These are phyloP conservation scores for Alternaria novae-zelandiae DNA, from an alignment of 2,329 filamentous ascomycete species.

Conservation along the genomic window DNA sequence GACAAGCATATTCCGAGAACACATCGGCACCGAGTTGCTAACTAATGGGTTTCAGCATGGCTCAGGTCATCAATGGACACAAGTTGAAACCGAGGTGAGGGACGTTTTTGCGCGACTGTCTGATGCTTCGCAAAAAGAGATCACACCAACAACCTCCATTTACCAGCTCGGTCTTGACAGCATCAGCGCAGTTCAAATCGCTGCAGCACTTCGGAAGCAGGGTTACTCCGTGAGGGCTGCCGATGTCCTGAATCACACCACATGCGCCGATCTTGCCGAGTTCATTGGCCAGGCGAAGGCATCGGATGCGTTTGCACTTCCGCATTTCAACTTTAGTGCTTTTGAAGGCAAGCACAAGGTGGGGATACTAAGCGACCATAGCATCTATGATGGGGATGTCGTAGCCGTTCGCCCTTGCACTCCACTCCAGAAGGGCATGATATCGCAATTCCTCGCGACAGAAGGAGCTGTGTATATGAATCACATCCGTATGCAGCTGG, in stretches of 20 bases:
- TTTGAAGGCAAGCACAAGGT: constrained; percentile 57
- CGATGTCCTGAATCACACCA: constrained; percentile 71
- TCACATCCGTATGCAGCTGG: constrained; percentile 64
- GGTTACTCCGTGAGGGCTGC: constrained; percentile 68
- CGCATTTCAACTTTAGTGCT: constrained; percentile 54
- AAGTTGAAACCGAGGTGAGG: constrained; percentile 61
- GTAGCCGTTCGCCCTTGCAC: constrained; percentile 78
- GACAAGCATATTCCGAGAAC: constrained; percentile 34
- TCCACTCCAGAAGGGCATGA: constrained; percentile 77
- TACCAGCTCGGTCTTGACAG: constrained; percentile 91
- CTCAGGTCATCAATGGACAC: constrained; percentile 53
- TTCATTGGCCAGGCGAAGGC: constrained; percentile 14
- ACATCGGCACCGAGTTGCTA: constrained; percentile 4
- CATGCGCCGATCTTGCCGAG: constrained; percentile 41
- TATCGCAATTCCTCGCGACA: constrained; percentile 75
- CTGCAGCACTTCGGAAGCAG: constrained; percentile 67
- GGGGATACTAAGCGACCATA: constrained; percentile 39
- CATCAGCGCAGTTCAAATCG: constrained; percentile 82
- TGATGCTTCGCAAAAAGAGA: constrained; percentile 54
- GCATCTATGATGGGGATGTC: constrained; percentile 48
- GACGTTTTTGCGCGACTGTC: constrained; percentile 66
- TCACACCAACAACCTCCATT: constrained; percentile 72
- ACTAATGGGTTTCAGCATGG: constrained; percentile 4
- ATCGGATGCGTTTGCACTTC: neutral
- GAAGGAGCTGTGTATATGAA: constrained; percentile 77